These are phyloP conservation scores for Solanum chaucha DNA, from an alignment of 257 asterid genomes.

Conservation along the genomic window DNA sequence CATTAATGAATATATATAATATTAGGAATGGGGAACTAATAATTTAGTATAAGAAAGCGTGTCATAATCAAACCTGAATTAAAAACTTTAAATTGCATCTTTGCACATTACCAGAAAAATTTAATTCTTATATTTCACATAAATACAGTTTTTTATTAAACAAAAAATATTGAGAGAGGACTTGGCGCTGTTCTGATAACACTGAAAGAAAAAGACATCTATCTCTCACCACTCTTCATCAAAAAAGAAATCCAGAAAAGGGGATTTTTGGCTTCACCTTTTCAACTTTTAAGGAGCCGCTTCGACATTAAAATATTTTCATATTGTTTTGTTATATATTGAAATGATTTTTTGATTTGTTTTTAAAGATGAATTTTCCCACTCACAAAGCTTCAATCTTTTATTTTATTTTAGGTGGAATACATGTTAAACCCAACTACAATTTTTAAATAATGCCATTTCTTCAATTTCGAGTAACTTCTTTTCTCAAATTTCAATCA, in stretches of 20 bases:
- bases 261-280: not conserved
- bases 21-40: not conserved
- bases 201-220: not conserved
- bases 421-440: not conserved
- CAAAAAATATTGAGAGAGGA: no score
- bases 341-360: not conserved
- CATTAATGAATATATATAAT: no score
- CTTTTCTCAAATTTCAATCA: not conserved
- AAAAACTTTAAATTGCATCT: not conserved
- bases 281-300: not conserved
- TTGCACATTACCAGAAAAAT: not conserved
- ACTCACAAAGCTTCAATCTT: not conserved
- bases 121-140: not conserved
- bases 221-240: not conserved
- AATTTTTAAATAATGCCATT: not conserved
- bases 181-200: not conserved
- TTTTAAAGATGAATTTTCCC: not conserved
- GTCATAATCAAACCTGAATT: not conserved
- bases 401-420: not conserved
- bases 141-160: not conserved
- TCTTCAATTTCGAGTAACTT: not conserved
- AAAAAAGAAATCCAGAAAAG: not conserved
- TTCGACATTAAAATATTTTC: not conserved
- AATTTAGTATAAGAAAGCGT: not conserved
- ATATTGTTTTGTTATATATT: not conserved